Percentiles rank a stretch among this genome's conserved stretches.
These are phyloP conservation scores for Ascodesmis nigricans DNA, from an alignment of 495 filamentous ascomycete genomes.

Conservation along the genomic window DNA sequence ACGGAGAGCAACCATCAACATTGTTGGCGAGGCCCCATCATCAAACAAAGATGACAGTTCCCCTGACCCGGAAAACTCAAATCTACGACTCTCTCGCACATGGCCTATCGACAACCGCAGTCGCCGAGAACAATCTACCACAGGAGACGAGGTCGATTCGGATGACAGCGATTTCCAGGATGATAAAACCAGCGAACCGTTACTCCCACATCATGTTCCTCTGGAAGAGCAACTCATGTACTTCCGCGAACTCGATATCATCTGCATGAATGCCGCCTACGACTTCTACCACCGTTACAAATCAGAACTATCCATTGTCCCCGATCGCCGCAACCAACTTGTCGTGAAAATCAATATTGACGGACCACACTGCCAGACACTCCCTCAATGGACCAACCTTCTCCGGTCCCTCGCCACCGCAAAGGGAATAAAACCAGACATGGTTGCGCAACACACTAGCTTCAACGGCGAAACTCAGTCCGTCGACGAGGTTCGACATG, in stretches of 20 bases:
- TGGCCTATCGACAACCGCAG: neutral
- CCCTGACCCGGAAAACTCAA: too few species aligned
- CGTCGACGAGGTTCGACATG: conserved; percentile 20
- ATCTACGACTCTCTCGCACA: too few species aligned
- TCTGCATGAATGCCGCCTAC: conserved; percentile 13
- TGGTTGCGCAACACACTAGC: conserved; percentile 15
- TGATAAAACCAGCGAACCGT: conserved; percentile 5
- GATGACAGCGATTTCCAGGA: conserved; percentile 9
- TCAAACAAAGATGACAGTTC: too few species aligned
- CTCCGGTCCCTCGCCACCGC: conserved; percentile 18
- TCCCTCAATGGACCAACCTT: conserved; percentile 21
- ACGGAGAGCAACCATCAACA: too few species aligned
- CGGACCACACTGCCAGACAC: too few species aligned
- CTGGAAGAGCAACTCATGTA: conserved; percentile 12
- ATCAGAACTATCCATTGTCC: conserved; percentile 11
- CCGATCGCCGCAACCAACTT: too few species aligned
- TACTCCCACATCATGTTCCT: conserved; percentile 12
- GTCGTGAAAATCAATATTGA: too few species aligned
- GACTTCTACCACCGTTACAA: conserved; percentile 15
- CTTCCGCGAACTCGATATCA: conserved; percentile 15
- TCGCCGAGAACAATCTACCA: neutral
- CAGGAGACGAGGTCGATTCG: conserved; percentile 8
- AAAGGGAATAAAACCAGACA: conserved; percentile 12
- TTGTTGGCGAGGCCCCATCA: too few species aligned
- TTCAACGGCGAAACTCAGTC: conserved; percentile 21